Percentiles rank a stretch among this genome's conserved stretches.
These are phyloP conservation scores for Rosa persica DNA, from an alignment of 306 rosid genomes.

Conservation along the genomic window DNA sequence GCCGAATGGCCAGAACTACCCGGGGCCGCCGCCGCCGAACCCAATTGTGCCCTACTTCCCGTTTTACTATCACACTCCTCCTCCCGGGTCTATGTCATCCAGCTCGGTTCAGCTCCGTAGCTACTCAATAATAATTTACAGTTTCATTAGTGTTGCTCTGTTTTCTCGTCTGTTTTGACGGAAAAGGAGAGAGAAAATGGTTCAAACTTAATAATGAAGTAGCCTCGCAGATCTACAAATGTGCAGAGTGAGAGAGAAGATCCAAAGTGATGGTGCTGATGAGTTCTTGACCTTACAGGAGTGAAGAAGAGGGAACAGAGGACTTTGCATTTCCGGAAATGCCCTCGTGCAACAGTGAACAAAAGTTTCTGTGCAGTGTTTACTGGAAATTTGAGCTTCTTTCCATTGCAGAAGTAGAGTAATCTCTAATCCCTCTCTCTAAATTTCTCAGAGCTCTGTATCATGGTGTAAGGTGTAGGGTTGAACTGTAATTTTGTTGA, in stretches of 20 bases:
- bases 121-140: slow-evolving; percentile 12
- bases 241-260: slow-evolving; percentile 20
- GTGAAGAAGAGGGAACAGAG: background rate
- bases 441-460: background rate
- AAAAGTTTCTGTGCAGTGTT: slow-evolving; percentile 4
- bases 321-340: slow-evolving; percentile 17
- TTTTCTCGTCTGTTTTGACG: slow-evolving; percentile 41
- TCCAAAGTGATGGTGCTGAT: slow-evolving; percentile 6
- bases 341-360: slow-evolving; percentile 19
- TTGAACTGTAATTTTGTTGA: slow-evolving; percentile 4
- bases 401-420: slow-evolving; percentile 16
- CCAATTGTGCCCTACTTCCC: slow-evolving; percentile 96
- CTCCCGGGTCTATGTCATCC: slow-evolving; percentile 49
- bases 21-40: slow-evolving; percentile 91
- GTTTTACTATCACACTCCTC: slow-evolving; percentile 71
- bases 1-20: slow-evolving; percentile 50
- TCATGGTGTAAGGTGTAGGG: background rate
- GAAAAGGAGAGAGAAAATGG: slow-evolving; percentile 3
- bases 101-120: slow-evolving; percentile 13
- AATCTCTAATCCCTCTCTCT: slow-evolving; percentile 10
- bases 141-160: slow-evolving; percentile 14
- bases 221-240: slow-evolving; percentile 65
- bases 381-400: background rate
- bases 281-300: background rate
- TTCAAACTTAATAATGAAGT: slow-evolving; percentile 41